Percentiles rank a stretch among this genome's conserved stretches.
Evolutionary conservation across 305 asterid species (phyloP).

Genomic region (Petunia hybrid): DNA sequence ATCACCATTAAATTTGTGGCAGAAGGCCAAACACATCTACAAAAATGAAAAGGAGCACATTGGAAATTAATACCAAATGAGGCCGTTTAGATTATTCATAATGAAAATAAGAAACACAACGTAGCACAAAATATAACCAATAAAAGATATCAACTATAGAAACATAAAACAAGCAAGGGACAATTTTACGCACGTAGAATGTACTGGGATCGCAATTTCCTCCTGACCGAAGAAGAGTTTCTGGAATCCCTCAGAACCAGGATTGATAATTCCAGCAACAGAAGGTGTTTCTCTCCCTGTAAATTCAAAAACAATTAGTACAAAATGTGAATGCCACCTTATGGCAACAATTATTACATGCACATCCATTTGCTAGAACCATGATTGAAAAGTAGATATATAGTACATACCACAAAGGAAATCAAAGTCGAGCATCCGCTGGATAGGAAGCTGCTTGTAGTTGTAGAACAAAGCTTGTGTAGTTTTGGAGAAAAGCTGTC

Average conservation of each 20-base stretch:
- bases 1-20: background rate
- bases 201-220: constrained; percentile 88
- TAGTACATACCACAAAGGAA: constrained; percentile 80
- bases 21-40: background rate
- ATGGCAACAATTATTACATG: background rate
- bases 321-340: constrained; percentile 19
- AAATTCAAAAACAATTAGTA: constrained; percentile 12
- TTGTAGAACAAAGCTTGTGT: constrained; percentile 96
- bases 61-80: background rate
- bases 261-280: constrained; percentile 96
- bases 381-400: background rate
- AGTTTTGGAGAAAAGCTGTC: constrained; percentile 90
- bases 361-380: background rate
- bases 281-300: constrained; percentile 96
- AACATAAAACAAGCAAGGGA: background rate
- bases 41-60: background rate
- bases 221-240: constrained; percentile 97
- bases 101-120: background rate
- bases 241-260: constrained; percentile 99
- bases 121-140: background rate
- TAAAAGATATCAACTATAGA: background rate
- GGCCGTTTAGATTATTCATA: background rate
- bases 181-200: constrained; percentile 58
- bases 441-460: constrained; percentile 91
- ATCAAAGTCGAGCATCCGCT: constrained; percentile 99